Evolutionary conservation across 2,329 filamentous ascomycete species (phyloP), one percentile per base, ranked within the genome.

Genomic region (Beauveria brongniartii): DNA sequence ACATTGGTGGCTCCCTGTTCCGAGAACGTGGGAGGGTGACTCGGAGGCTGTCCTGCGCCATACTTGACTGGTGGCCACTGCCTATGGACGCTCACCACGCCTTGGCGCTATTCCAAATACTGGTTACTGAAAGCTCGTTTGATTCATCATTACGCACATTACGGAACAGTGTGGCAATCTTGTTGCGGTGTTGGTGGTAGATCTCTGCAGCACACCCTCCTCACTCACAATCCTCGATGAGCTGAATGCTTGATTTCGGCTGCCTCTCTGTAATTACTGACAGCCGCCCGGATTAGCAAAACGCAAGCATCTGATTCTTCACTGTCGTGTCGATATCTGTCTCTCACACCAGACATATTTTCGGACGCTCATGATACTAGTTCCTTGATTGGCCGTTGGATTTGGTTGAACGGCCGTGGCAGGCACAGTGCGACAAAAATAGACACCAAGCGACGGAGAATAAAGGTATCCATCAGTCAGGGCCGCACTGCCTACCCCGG

Each of bases 161-260:
- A 22, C 24, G 14, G 46, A 20, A n/a, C 55, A 56, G 41, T 47
- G 41, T 41, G 46, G 44, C 34, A 41, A 22, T 9, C 22, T 41
- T 40, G 55, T 3, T 28, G 16, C 16, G 18, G 4, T 50, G 20
- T 58, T n/a, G 34, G 10, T 10, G 34, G 43, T 18, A 28, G 34
- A 51, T 51, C 34, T 47, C 34, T 37, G 18, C 47, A 34, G 12
- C 46, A 16, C 37, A 44, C 44, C 6, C 24, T 22, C 22, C 2
- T 24, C 22, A 22, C 20, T 40, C 28, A n/a, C 55, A 30, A 18
- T 30, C 30, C 30, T 51, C 46, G 46, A 58, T 44, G 46, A 58
- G 46, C 55, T 58, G 47, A 44, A 59, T 59, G 47, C 56, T 59
- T 44, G 47, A 59, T 59, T 37, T 59, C 20, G 47, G 34, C 55